A percentile compares a stretch with the other conserved stretches of the same genome.
phyloP scores from a whole-genome alignment of 2,329 filamentous ascomycete species.

The Fusarium sp. region DNA sequence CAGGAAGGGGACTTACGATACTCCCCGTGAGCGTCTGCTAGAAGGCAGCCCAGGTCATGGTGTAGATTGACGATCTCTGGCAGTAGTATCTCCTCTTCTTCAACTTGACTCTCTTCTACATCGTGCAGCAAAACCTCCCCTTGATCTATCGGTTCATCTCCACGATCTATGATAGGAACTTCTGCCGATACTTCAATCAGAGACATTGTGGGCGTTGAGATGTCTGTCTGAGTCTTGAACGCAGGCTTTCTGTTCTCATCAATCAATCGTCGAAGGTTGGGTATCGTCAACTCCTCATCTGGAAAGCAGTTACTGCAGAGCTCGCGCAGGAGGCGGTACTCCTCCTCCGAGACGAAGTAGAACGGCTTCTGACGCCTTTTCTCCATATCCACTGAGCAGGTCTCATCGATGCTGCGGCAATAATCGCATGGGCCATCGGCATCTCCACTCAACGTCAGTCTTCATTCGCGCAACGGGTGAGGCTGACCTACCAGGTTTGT shows the following conservation, averaged over 20 bases:
- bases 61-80: neutral
- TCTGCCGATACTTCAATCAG: neutral
- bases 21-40: neutral
- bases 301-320: neutral
- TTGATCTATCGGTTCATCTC: neutral
- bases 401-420: neutral
- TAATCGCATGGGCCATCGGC: neutral
- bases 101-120: fast-evolving
- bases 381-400: neutral
- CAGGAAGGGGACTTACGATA: neutral
- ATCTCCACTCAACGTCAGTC: neutral
- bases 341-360: neutral
- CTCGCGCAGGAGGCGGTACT: fast-evolving
- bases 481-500: neutral
- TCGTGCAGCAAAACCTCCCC: fast-evolving
- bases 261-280: neutral
- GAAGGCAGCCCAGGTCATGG: neutral
- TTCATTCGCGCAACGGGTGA: too few species aligned
- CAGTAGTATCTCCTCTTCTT: neutral
- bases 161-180: neutral
- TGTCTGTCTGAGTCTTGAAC: fast-evolving
- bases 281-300: neutral
- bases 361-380: neutral
- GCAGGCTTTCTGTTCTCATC: neutral
- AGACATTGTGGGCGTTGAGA: neutral